Evolutionary conservation across 306 rosid species (phyloP), one percentile per base, ranked within the genome.

Genomic region (Lithocarpus polystachyus): DNA sequence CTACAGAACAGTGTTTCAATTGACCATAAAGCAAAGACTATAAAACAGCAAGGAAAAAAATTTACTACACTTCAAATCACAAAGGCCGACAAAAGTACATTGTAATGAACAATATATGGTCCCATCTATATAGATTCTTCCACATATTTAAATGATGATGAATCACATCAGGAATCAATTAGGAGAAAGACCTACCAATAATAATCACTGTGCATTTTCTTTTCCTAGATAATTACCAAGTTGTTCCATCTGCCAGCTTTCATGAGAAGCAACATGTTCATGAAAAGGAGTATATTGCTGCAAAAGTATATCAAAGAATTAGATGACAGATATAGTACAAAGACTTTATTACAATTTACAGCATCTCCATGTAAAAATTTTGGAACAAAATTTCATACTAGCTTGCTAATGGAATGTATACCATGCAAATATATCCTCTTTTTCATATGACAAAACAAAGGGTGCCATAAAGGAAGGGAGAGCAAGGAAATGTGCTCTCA

Each of bases 161-260:
- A 87, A 90, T 88, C 87, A 84, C 81, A 79, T 82, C 82, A 73
- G 73, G 77, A 79, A 81, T 81, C 82, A 81, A 84, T 57, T 84
- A 67, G 70, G 75, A 72, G 76, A 83, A 77, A 78, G 73, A 80
- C 65, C 77, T 56, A 80, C 74, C 85, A 68, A 62, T 80, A 74
- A 72, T 28, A 77, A 74, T 89, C 93, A 92, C 73, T 79, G 86
- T 68, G 79, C 83, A 56, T 79, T 79, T 84, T 89, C 94, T 73
- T 85, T 85, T 71, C 88, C 83, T 52, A 86, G 84, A 83, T 87
- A 84, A 77, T 85, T 80, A 19, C 89, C 97, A 59, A 89, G 86
- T 71, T 87, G 92, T 77, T 92, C 89, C 91, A 56, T 84, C 90
- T 90, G 83, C 98, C 98, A 94, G 96, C 90, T 90, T 82, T 90